A percentile compares a stretch with the other conserved stretches of the same genome.
phyloP scores from a whole-genome alignment of 257 asterid genomes.

The Leptodermis oblonga region DNA sequence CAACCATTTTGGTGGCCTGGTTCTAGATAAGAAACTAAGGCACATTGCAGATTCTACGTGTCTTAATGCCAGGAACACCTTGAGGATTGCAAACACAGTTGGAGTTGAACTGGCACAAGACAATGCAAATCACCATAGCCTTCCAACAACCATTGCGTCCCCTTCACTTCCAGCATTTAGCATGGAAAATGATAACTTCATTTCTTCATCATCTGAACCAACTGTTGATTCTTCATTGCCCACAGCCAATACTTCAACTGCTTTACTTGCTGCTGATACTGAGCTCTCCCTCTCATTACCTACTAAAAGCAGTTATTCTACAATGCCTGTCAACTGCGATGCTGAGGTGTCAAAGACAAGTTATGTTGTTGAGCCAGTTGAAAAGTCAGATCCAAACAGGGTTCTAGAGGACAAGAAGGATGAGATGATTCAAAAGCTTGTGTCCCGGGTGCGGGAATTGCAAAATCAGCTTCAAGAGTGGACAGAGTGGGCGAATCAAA shows the following conservation, averaged over 20 bases:
- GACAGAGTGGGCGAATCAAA: conserved; percentile 99
- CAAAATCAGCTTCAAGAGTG: conserved; percentile 90
- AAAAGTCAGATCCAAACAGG: conserved; percentile 45
- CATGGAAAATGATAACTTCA: conserved; percentile 29
- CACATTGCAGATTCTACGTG: conserved; percentile 59
- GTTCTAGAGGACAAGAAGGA: conserved; percentile 68
- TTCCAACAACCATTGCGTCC: conserved; percentile 38
- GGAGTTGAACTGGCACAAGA: conserved; percentile 46
- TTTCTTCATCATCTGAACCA: conserved; percentile 36
- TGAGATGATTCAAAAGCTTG: conserved; percentile 73
- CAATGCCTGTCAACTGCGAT: conserved; percentile 48
- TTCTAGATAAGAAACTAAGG: conserved; percentile 73
- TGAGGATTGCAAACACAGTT: conserved; percentile 38
- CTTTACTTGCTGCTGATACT: conserved; percentile 75
- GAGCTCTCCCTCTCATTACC: conserved; percentile 89
- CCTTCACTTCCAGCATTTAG: conserved; percentile 51
- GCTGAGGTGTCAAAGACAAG: conserved; percentile 35
- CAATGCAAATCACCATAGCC: conserved; percentile 27
- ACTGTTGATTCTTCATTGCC: conserved; percentile 33
- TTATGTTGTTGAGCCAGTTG: conserved; percentile 32
- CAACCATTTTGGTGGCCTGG: conserved; percentile 52
- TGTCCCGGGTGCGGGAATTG: conserved; percentile 62
- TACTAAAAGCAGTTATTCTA: conserved; percentile 42
- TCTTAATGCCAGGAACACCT: conserved; percentile 41
- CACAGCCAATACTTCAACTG: conserved; percentile 21